phyloP scores from a whole-genome alignment of 345 rosid genomes.

The Ceriops tagal region DNA sequence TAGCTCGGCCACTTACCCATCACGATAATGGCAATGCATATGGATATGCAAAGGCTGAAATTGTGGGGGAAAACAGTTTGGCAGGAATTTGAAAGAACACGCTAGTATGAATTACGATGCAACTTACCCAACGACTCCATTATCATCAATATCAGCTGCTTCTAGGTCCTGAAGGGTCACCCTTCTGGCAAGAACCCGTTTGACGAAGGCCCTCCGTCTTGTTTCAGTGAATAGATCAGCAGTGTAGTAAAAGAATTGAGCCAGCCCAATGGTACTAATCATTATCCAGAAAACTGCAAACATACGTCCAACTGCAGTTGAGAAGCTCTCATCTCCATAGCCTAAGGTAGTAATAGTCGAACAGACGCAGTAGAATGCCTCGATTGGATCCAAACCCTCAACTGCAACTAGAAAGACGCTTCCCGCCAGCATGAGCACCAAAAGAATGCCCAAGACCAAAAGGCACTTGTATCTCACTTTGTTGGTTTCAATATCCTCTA shows the following conservation, averaged over 20 bases:
- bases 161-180: slow-evolving; percentile 64
- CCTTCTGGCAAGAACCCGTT: slow-evolving; percentile 68
- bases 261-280: slow-evolving; percentile 56
- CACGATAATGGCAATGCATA: background rate
- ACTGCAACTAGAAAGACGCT: slow-evolving; percentile 33
- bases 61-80: background rate
- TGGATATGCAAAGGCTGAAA: background rate
- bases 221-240: slow-evolving; percentile 63
- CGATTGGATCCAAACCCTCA: slow-evolving; percentile 46
- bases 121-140: slow-evolving; percentile 70
- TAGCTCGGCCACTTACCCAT: background rate
- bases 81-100: background rate
- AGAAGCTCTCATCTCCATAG: slow-evolving; percentile 79
- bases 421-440: slow-evolving; percentile 47
- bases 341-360: slow-evolving; percentile 82
- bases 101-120: background rate
- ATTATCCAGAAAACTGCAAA: slow-evolving; percentile 77
- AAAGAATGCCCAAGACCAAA: slow-evolving; percentile 33
- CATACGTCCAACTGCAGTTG: slow-evolving; percentile 46
- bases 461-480: slow-evolving; percentile 54
- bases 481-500: slow-evolving; percentile 52
- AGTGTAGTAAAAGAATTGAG: slow-evolving; percentile 59
- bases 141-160: slow-evolving; percentile 77
- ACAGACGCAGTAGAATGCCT: slow-evolving; percentile 80
- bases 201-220: slow-evolving; percentile 51